phyloP scores from a whole-genome alignment of 805 yeast species.

The Candida chauliodis region DNA sequence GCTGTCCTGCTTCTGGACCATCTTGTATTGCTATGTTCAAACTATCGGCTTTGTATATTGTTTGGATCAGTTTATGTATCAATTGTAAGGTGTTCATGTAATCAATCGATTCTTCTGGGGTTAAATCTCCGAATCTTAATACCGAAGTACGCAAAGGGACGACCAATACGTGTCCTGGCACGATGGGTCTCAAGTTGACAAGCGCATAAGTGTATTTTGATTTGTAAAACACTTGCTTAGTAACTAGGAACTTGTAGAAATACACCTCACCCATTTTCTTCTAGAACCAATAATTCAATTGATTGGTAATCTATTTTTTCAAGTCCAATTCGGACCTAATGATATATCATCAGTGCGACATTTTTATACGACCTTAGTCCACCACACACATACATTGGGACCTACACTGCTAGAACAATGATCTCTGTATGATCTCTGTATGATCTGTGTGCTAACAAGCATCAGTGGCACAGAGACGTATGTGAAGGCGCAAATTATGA shows the following conservation, averaged over 20 bases:
- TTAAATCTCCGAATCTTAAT: slow-evolving; percentile 63
- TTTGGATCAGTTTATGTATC: slow-evolving; percentile 63
- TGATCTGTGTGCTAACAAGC: too few relatives aligned
- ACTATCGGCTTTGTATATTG: slow-evolving; percentile 73
- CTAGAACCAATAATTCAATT: background rate
- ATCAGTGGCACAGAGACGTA: too few relatives aligned
- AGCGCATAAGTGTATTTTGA: slow-evolving; percentile 73
- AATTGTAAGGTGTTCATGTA: slow-evolving; percentile 73
- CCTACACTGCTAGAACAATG: too few relatives aligned
- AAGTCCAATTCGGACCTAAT: too few relatives aligned
- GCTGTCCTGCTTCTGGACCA: slow-evolving; percentile 94
- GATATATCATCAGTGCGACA: too few relatives aligned
- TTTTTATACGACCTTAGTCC: too few relatives aligned
- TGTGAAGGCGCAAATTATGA: too few relatives aligned
- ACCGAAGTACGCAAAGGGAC: slow-evolving; percentile 72
- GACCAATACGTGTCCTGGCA: slow-evolving; percentile 90
- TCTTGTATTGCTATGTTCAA: slow-evolving; percentile 92
- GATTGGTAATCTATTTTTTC: too few relatives aligned
- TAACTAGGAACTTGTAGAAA: slow-evolving; percentile 54
- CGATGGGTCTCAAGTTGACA: slow-evolving; percentile 88
- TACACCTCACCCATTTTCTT: slow-evolving; percentile 14
- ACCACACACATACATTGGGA: too few relatives aligned
- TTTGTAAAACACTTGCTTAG: slow-evolving; percentile 54
- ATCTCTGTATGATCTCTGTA: too few relatives aligned
- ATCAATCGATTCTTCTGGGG: slow-evolving; percentile 69